phyloP scores from a whole-genome alignment of 306 rosid genomes.

The Rubus idaeus region DNA sequence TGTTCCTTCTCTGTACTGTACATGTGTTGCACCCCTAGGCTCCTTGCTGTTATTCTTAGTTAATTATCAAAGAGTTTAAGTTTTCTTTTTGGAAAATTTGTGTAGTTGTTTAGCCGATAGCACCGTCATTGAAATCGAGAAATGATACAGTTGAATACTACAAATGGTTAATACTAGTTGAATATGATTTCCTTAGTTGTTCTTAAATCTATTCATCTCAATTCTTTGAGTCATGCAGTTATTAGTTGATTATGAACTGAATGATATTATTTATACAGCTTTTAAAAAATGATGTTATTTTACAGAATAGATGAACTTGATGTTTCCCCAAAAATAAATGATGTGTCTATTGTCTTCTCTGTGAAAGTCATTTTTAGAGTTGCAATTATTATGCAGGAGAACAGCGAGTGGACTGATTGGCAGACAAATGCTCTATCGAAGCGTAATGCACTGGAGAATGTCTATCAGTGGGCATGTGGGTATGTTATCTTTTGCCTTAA shows the following conservation, averaged over 20 bases:
- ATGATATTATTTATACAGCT: not conserved
- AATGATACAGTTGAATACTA: not conserved
- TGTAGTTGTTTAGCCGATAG: not conserved
- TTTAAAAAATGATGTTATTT: too few species aligned
- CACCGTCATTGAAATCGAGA: not conserved
- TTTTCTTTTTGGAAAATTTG: not conserved
- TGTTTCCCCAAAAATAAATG: not conserved
- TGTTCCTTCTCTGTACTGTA: too few species aligned
- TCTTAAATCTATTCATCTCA: not conserved
- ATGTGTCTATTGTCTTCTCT: not conserved
- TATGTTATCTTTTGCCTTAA: conserved; percentile 44
- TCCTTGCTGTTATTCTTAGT: not conserved
- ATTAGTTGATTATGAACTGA: not conserved
- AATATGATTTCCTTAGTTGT: not conserved
- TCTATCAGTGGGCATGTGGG: conserved; percentile 97
- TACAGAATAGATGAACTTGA: too few species aligned
- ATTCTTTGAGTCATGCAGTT: not conserved
- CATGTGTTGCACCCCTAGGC: too few species aligned
- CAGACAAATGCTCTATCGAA: conserved; percentile 56
- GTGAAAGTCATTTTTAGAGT: not conserved
- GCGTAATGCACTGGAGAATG: conserved; percentile 84
- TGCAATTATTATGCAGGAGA: conserved; percentile 52
- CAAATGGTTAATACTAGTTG: not conserved
- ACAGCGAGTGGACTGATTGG: conserved; percentile 84
- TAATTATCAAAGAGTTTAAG: not conserved